Evolutionary conservation across 2,329 filamentous ascomycete species (phyloP), one percentile per base, ranked within the genome.

Genomic region (Cladophialophora bantiana): DNA sequence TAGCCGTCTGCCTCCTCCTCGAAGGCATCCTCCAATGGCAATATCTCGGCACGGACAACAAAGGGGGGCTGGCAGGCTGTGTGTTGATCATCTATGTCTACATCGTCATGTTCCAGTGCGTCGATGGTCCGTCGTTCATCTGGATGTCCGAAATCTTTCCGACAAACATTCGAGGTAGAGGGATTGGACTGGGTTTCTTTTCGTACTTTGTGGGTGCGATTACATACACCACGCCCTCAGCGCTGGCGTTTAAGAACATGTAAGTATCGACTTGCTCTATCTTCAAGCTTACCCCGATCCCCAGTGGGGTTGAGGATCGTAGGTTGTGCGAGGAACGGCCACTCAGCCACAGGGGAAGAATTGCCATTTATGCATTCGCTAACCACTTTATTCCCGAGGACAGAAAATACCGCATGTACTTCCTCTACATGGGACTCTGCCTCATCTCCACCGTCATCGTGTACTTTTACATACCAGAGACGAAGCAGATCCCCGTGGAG

Each of bases 81-180:
- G 75, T 80, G 0, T 78, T 79, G 60, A 79, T 80, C 71, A 7
- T n/a, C 40, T 42, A 26, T 3, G 26, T 26, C 26, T 26, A 76
- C 63, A 78, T 79, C 50, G 70, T 77, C 61, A 79, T 76, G 68
- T 81, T 31, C 48, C 62, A 68, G 36, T 62, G 32, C 59, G 57
- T 67, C 31, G 82, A 83, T 65, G 82, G 81, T 1, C 82, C 79
- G 9, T 80, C 82, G 72, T 83, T 82, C 61, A 74, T 82, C 9
- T 71, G 68, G 62, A 57, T 58, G 35, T 35, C 64, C 26, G 69
- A 71, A 60, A 66, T 69, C 42, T 70, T 64, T 18, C 69, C 69
- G 1, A 70, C 67, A 1, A 64, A 42, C 12, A 62, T 71, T 45
- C 68, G 69, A 18, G 60, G 56, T 20, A 67, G 66, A 36, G 69